Conservation (phyloP, 1,139 yeast species). For the Suhomyces anneliseae region DNA sequence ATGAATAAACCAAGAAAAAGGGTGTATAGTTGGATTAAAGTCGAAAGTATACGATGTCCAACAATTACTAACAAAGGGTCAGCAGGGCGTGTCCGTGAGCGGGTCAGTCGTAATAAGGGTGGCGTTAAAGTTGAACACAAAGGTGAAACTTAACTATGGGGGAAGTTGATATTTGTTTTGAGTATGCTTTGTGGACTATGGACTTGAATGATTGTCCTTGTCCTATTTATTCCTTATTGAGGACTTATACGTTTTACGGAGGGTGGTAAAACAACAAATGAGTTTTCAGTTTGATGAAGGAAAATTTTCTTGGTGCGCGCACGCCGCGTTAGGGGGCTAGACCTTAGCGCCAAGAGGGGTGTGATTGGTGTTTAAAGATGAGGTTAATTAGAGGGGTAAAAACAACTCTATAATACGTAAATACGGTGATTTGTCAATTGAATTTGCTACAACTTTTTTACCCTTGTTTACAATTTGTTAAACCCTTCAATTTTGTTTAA, state of each 20-base stretch:
- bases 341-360: not conserved
- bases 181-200: constrained; percentile 1
- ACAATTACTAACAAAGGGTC: constrained; percentile 7
- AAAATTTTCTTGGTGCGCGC: constrained; percentile 12
- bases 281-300: constrained; percentile 9
- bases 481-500: too few relatives aligned
- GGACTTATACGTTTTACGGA: constrained; percentile 6
- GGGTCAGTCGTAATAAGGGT: not conserved
- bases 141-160: not conserved
- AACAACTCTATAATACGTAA: not conserved
- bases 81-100: constrained; percentile 8
- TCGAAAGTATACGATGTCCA: constrained; percentile 3
- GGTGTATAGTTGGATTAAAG: not conserved
- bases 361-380: not conserved
- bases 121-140: not conserved
- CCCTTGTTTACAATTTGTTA: too few relatives aligned
- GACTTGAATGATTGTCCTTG: constrained; percentile 4
- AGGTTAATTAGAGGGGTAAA: not conserved
- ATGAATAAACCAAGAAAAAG: not conserved
- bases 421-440: not conserved
- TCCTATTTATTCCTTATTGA: constrained; percentile 5
- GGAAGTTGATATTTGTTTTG: not conserved
- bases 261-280: constrained; percentile 12
- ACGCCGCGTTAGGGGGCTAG: constrained; percentile 10
- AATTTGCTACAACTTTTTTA: too few relatives aligned